Base-by-base conservation (phyloP, 305 asterid genomes). In the Petunia hybrid region DNA sequence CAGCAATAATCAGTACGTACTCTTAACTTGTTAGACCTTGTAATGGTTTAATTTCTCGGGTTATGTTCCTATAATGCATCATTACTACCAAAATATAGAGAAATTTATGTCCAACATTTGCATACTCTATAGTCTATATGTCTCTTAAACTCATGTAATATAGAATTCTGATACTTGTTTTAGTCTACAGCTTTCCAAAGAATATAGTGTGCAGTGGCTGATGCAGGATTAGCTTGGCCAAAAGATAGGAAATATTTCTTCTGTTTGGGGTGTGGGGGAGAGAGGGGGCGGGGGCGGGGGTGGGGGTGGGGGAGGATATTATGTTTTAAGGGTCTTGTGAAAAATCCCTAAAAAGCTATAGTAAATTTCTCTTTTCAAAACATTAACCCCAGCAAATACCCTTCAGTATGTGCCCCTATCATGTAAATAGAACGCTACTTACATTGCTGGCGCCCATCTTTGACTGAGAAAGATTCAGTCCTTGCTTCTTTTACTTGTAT, bases 391-490 rank as follows among this genome's bases (percentile, higher is more conserved):
- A 2, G 42, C 10, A 31, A 71, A 35, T 3, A 59, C 14, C 57
- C 38, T 45, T 5, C 35, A 56, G 40, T 59, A 40, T 40, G 7
- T 59, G 66, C 10, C 1, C 13, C 8, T 77, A 42, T 55, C 36
- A 13, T 10, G 39, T 5, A 41, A 75, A 71, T 9, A 62, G 16
- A 48, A 51, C 13, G 66, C 2, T 16, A 14, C 89, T 87, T 83
- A 91, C 97, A 90, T 86, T 85, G 81, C 43, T 2, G 35, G 39
- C 91, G 93, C 70, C 48, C 84, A 76, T 87, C 84, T 78, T 82
- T 86, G 75, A 91, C 86, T 0, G 36, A 62, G 66, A 92, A 90
- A 60, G 88, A 55, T 66, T 84, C 87, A 1, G 95, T 90, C 83
- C 60, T 89, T 55, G 91, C 97, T 80, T 85, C 89, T 82, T 79